Conservation (phyloP, 2,329 filamentous ascomycete genomes). For the Diaporthe eres region DNA sequence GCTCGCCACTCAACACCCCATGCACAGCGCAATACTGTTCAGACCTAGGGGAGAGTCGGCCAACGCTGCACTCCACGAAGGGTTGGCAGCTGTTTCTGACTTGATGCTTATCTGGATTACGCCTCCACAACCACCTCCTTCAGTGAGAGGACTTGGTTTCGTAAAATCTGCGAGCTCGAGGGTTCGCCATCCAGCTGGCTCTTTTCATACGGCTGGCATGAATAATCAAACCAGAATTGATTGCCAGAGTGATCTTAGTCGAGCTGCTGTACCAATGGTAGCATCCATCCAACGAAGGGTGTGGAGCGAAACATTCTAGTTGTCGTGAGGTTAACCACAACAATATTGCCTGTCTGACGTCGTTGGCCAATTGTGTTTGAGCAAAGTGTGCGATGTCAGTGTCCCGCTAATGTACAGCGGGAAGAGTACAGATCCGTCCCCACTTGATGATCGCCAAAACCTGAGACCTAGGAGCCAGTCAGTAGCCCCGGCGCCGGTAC, state of each 20-base stretch:
- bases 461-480: constrained; percentile 35
- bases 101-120: neutral
- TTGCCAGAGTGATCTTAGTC: neutral
- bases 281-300: neutral
- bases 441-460: constrained; percentile 38
- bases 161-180: neutral
- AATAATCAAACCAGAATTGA: neutral
- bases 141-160: neutral
- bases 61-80: neutral
- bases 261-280: constrained; percentile 1
- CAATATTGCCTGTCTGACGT: constrained; percentile 3
- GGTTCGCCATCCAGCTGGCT: neutral
- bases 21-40: neutral
- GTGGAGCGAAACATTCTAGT: neutral
- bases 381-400: constrained; percentile 21
- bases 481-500: constrained; percentile 34
- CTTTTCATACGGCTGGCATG: neutral
- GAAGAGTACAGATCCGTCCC: constrained; percentile 38
- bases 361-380: neutral
- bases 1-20: constrained; percentile 19
- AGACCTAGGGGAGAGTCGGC: neutral
- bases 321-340: constrained; percentile 13
- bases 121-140: neutral
- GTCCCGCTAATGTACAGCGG: constrained; percentile 36
- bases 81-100: neutral